Evolutionary conservation across 1,139 yeast species (phyloP).

Genomic region (Candida smagusa): DNA sequence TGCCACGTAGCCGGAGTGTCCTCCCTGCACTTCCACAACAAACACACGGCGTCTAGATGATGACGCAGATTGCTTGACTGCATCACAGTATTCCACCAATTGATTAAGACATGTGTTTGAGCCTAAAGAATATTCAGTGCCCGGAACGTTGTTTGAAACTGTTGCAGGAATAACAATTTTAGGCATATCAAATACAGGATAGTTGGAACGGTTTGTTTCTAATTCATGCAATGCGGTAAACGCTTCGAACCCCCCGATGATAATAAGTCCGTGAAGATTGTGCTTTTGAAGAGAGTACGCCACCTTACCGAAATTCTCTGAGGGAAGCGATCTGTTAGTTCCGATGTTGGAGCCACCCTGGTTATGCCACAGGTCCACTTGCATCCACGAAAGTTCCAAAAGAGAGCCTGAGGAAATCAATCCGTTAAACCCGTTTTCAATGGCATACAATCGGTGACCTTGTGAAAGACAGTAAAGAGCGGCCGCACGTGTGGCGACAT

Average conservation of each 20-base stretch:
- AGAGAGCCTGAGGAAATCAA: constrained; percentile 73
- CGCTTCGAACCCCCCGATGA: constrained; percentile 83
- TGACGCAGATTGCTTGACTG: constrained; percentile 74
- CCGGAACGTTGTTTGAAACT: constrained; percentile 80
- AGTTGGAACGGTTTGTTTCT: constrained; percentile 57
- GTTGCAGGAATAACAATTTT: constrained; percentile 82
- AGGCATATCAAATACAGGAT: constrained; percentile 75
- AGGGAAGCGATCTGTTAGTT: constrained; percentile 71
- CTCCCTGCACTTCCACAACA: constrained; percentile 85
- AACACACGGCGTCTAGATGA: constrained; percentile 76
- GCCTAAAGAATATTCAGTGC: constrained; percentile 77
- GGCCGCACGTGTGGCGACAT: constrained; percentile 73
- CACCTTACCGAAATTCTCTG: constrained; percentile 63
- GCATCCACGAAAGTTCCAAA: constrained; percentile 59
- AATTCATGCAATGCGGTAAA: constrained; percentile 66
- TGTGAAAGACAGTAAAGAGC: constrained; percentile 71
- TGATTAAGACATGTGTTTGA: constrained; percentile 77
- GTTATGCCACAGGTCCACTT: constrained; percentile 72
- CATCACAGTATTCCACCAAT: constrained; percentile 73
- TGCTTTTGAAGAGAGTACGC: constrained; percentile 76
- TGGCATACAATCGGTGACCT: constrained; percentile 73
- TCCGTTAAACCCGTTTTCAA: constrained; percentile 74
- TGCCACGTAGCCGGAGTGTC: constrained; percentile 78
- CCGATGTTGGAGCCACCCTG: constrained; percentile 82
- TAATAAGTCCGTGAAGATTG: constrained; percentile 66